These are phyloP conservation scores for Coniophora puteana DNA, from an alignment of 1,284 basidiomycete genomes.

Conservation along the genomic window DNA sequence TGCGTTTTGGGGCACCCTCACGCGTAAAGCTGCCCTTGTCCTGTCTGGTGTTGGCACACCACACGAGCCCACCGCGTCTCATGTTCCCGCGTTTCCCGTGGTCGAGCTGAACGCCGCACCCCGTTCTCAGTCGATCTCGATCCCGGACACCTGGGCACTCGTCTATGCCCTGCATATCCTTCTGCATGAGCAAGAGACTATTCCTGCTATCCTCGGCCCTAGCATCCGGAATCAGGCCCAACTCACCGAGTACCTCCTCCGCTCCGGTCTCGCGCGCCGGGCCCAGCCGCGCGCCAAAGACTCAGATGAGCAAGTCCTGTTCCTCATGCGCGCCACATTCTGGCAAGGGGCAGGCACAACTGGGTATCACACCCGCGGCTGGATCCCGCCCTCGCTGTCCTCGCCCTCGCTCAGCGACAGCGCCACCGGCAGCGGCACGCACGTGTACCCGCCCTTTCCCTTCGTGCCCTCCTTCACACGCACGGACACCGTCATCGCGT, in stretches of 20 bases:
- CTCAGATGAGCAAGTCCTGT: constrained; percentile 26
- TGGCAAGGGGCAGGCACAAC: constrained; percentile 52
- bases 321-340: constrained; percentile 43
- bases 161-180: constrained; percentile 28
- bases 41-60: constrained; percentile 29
- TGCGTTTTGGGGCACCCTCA: background rate
- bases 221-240: constrained; percentile 10
- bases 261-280: constrained; percentile 22
- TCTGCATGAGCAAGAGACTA: constrained; percentile 24
- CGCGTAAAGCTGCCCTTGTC: constrained; percentile 14
- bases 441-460: constrained; percentile 33
- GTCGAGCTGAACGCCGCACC: constrained; percentile 18
- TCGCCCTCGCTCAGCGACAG: too few species aligned
- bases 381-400: constrained; percentile 36
- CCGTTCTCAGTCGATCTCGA: constrained; percentile 8
- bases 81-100: constrained; percentile 28
- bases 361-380: constrained; percentile 35
- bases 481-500: constrained; percentile 41
- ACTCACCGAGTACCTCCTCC: constrained; percentile 20
- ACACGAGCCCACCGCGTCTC: constrained; percentile 23
- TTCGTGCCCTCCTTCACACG: constrained; percentile 43
- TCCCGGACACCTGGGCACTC: constrained; percentile 27
- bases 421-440: constrained; percentile 10
- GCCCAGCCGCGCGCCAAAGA: constrained; percentile 3
- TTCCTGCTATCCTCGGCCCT: constrained; percentile 25